These are phyloP conservation scores for Populus tremula DNA, from an alignment of 345 rosid genomes.

Conservation along the genomic window DNA sequence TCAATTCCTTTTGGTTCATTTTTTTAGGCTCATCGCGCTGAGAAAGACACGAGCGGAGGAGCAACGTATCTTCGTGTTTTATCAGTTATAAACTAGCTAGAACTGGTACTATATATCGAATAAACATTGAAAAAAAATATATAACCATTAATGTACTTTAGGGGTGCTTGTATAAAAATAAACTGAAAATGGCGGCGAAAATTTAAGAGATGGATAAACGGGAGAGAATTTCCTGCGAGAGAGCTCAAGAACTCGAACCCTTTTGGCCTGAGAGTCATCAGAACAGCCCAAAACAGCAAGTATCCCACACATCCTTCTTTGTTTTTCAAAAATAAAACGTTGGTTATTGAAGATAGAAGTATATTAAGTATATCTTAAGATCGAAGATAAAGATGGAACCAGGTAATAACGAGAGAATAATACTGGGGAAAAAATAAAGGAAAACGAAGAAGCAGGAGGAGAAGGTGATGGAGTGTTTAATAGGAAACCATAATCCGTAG, in stretches of 20 bases:
- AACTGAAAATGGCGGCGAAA: neutral
- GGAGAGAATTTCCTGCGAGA: constrained; percentile 73
- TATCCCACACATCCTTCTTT: constrained; percentile 76
- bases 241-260: constrained; percentile 97
- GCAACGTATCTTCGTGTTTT: neutral
- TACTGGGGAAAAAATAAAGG: neutral
- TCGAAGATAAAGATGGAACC: neutral
- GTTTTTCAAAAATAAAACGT: neutral
- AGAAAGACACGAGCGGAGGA: neutral
- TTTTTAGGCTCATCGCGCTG: neutral
- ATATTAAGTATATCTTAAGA: neutral
- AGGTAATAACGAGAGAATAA: neutral
- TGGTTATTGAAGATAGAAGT: neutral
- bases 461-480: constrained; percentile 4
- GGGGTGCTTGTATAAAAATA: neutral
- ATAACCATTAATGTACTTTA: no score
- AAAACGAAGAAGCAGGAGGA: neutral
- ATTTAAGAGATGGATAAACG: neutral
- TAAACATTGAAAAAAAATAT: neutral
- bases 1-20: neutral
- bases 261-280: constrained; percentile 85
- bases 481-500: constrained; percentile 20
- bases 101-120: neutral
- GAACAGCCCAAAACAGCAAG: constrained; percentile 93
- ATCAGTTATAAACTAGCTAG: neutral